A percentile compares a stretch with the other conserved stretches of the same genome.
Evolutionary conservation across 176 grass and related monocot genomes (phyloP).

Genomic region (Melocanna baccifera): DNA sequence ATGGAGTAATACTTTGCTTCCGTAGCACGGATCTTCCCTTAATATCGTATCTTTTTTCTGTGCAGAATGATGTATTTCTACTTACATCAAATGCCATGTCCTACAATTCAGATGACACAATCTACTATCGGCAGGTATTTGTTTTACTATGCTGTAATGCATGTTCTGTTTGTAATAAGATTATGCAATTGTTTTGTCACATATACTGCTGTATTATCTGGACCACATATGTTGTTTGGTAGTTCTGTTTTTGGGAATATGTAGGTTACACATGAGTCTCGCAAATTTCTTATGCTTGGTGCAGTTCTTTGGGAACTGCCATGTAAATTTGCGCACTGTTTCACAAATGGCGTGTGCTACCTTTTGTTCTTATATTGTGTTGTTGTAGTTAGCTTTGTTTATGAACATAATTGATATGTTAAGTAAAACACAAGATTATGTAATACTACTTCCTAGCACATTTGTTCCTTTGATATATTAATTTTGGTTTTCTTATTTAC

Average conservation of each 20-base stretch:
- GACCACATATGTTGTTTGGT: not conserved
- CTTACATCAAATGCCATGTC: constrained; percentile 79
- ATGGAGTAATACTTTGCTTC: not conserved
- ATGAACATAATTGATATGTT: not conserved
- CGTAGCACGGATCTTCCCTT: not conserved
- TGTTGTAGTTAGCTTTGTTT: not conserved
- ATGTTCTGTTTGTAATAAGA: not conserved
- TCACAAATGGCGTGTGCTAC: not conserved
- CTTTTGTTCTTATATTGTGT: not conserved
- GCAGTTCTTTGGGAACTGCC: not conserved
- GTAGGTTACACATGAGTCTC: not conserved
- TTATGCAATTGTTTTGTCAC: not conserved
- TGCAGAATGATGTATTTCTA: constrained; percentile 75
- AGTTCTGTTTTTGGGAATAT: constrained; percentile 1
- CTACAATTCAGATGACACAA: constrained; percentile 71
- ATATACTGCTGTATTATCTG: constrained; percentile 13
- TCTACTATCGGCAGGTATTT: constrained; percentile 69
- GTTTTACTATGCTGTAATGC: constrained; percentile 5
- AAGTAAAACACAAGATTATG: not conserved
- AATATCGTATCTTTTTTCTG: not conserved
- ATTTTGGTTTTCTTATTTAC: not conserved
- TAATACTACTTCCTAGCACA: not conserved
- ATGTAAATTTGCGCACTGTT: not conserved
- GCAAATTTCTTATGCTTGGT: not conserved
- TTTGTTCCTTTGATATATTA: not conserved